phyloP scores from a whole-genome alignment of 805 yeast species.

The Yarrowia keelungensis region DNA sequence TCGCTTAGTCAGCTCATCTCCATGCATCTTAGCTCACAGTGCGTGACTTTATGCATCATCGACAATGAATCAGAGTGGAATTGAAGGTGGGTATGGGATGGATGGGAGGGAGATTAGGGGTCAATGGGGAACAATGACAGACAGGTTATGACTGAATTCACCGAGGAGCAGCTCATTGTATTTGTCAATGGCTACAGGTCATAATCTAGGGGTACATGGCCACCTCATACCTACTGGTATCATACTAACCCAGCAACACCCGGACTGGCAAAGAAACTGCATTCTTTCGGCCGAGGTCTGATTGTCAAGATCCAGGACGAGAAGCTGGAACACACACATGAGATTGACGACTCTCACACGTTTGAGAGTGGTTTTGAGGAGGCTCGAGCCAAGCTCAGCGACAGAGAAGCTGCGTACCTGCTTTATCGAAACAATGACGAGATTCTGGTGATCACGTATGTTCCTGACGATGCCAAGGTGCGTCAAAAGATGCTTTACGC shows the following conservation, averaged over 20 bases:
- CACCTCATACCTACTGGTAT: no score
- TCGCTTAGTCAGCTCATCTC: not conserved
- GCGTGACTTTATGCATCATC: constrained; percentile 38
- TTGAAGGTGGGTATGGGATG: constrained; percentile 28
- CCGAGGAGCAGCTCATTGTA: no score
- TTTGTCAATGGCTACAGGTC: no score
- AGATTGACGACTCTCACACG: constrained; percentile 47
- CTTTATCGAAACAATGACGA: constrained; percentile 51
- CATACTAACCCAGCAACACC: constrained; percentile 34
- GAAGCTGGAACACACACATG: constrained; percentile 35
- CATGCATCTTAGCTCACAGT: not conserved
- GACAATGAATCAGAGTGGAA: constrained; percentile 38
- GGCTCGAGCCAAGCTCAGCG: constrained; percentile 50
- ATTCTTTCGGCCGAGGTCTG: constrained; percentile 49
- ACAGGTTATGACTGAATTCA: no score
- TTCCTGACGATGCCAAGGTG: constrained; percentile 85
- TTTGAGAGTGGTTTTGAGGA: constrained; percentile 52
- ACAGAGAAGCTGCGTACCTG: constrained; percentile 59
- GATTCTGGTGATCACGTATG: constrained; percentile 68
- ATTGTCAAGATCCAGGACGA: constrained; percentile 52
- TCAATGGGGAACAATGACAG: not conserved
- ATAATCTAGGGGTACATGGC: no score
- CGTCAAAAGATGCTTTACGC: constrained; percentile 93
- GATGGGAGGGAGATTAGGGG: no score
- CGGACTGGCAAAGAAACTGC: constrained; percentile 40